phyloP scores from a whole-genome alignment of 2,329 filamentous ascomycete genomes.

The Elsinoe ampelina region DNA sequence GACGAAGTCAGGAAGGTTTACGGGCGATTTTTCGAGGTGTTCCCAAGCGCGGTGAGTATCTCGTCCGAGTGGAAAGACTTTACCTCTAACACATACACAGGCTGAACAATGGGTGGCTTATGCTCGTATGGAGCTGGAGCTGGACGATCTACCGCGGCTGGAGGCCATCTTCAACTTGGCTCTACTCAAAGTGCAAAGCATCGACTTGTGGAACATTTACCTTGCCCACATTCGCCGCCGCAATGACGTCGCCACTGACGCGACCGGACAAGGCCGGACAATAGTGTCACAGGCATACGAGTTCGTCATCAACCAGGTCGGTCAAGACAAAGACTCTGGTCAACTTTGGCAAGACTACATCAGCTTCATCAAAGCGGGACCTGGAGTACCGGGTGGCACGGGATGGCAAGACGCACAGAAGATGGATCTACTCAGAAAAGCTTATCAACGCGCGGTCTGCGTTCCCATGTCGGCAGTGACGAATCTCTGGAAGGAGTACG shows the following conservation, averaged over 20 bases:
- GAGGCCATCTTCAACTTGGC: slow-evolving; percentile 77
- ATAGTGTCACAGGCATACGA: slow-evolving; percentile 83
- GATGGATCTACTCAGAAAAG: slow-evolving; percentile 86
- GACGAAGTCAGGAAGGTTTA: slow-evolving; percentile 74
- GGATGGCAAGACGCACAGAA: slow-evolving; percentile 98
- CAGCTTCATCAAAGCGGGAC: slow-evolving; percentile 80
- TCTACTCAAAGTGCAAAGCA: slow-evolving; percentile 68
- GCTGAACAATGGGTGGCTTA: slow-evolving; percentile 87
- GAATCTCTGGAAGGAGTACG: slow-evolving; percentile 91
- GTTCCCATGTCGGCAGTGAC: slow-evolving; percentile 79
- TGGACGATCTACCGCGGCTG: slow-evolving; percentile 70
- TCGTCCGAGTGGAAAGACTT: not conserved
- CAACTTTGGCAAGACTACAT: slow-evolving; percentile 92
- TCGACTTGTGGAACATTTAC: slow-evolving; percentile 85
- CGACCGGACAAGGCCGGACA: slow-evolving; percentile 63
- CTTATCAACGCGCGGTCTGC: slow-evolving; percentile 81
- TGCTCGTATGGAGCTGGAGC: slow-evolving; percentile 77
- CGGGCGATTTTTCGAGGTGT: slow-evolving; percentile 76
- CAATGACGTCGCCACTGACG: slow-evolving; percentile 77
- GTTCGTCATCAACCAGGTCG: slow-evolving; percentile 80
- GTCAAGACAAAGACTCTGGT: slow-evolving; percentile 82
- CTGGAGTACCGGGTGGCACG: slow-evolving; percentile 68
- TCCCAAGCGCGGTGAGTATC: slow-evolving; percentile 77
- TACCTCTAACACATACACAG: slow-evolving; percentile 45
- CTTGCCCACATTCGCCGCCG: slow-evolving; percentile 89